Evolutionary conservation across 768 basidiomycete species (phyloP).

Genomic region (Kwoniella dejecticola): DNA sequence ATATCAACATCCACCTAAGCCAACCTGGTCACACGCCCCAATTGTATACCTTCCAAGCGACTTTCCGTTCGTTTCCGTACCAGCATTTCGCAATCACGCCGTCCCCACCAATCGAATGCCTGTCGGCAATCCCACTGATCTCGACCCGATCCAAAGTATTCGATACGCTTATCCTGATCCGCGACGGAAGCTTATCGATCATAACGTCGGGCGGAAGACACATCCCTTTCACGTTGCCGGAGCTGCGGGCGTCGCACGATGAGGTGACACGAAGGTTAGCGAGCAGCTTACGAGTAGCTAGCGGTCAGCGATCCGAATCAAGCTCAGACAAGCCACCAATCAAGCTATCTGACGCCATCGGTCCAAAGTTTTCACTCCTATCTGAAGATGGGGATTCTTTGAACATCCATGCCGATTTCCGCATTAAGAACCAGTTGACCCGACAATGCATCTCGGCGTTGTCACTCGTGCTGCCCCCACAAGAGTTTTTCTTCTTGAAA

Average conservation of each 20-base stretch:
- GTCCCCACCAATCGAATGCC: constrained; percentile 57
- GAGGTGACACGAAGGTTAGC: constrained; percentile 36
- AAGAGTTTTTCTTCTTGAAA: constrained; percentile 65
- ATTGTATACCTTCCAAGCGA: constrained; percentile 33
- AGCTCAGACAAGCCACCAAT: constrained; percentile 53
- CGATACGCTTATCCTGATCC: constrained; percentile 71
- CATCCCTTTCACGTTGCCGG: constrained; percentile 36
- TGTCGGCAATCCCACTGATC: constrained; percentile 64
- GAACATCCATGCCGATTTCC: constrained; percentile 63
- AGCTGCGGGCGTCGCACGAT: constrained; percentile 13
- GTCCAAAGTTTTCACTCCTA: constrained; percentile 62
- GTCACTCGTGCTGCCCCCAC: constrained; percentile 64
- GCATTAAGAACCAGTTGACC: constrained; percentile 64
- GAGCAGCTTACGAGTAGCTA: constrained; percentile 34
- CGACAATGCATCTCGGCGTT: constrained; percentile 66
- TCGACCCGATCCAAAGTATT: constrained; percentile 66
- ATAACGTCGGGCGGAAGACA: constrained; percentile 66
- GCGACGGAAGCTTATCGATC: constrained; percentile 62
- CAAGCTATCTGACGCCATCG: constrained; percentile 60
- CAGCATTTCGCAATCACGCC: constrained; percentile 29
- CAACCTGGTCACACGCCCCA: constrained; percentile 5
- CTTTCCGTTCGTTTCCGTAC: neutral
- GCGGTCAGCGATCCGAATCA: neutral
- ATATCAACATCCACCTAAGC: constrained; percentile 42
- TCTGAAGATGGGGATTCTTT: constrained; percentile 61